Percentiles rank a stretch among this genome's conserved stretches.
Evolutionary conservation across 192 early-diverging fungal species (phyloP).

Genomic region (Entomortierella chlamydospora): DNA sequence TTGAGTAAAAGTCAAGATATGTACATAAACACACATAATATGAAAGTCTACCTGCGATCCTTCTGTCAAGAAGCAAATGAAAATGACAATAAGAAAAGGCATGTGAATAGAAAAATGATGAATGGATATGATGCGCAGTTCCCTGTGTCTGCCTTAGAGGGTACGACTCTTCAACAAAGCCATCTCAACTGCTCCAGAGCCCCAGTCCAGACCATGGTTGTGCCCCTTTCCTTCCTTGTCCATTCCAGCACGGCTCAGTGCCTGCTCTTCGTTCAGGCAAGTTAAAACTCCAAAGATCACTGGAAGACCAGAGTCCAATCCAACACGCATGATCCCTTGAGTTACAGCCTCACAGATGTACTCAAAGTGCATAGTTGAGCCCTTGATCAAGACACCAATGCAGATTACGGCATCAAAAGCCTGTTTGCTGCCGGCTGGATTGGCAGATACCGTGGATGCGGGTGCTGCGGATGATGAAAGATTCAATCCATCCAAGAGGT

Average conservation of each 20-base stretch:
- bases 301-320: constrained; percentile 87
- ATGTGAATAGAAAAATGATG: background rate
- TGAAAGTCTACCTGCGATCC: too few relatives aligned
- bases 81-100: background rate
- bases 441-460: constrained; percentile 14
- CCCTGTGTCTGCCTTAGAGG: constrained; percentile 22
- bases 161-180: constrained; percentile 72
- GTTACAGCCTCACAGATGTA: constrained; percentile 97
- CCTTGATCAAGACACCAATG: constrained; percentile 99
- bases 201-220: constrained; percentile 99
- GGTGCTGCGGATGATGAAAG: constrained; percentile 35
- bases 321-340: constrained; percentile 97
- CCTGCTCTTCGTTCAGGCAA: constrained; percentile 95
- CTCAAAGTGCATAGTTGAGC: constrained; percentile 98
- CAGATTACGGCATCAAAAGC: constrained; percentile 92
- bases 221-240: constrained; percentile 75
- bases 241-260: constrained; percentile 82
- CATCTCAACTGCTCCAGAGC: constrained; percentile 95
- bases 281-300: constrained; percentile 98
- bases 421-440: constrained; percentile 32
- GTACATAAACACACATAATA: too few relatives aligned
- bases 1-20: too few relatives aligned
- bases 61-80: too few relatives aligned
- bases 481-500: constrained; percentile 55
- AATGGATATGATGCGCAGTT: background rate